Conservation (phyloP, 495 filamentous ascomycete genomes). For the Margaritispora aquatica region DNA sequence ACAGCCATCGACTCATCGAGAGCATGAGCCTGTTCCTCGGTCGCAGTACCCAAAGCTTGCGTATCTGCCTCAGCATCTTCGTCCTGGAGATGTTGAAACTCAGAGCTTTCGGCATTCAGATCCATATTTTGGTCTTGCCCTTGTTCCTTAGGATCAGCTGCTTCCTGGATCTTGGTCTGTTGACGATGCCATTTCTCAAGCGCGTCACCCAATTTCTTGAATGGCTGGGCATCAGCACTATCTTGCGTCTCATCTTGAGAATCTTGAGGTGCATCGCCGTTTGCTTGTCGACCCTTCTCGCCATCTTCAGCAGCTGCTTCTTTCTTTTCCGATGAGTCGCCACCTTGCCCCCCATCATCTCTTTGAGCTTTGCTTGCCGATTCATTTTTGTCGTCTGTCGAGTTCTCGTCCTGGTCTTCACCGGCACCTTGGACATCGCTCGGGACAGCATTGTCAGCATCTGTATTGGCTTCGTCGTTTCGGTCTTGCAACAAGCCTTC, state of each 20-base stretch:
- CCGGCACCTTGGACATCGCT: constrained; percentile 54
- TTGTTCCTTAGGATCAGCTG: constrained; percentile 51
- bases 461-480: constrained; percentile 41
- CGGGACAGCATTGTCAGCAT: constrained; percentile 60
- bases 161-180: constrained; percentile 69
- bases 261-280: constrained; percentile 49
- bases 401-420: constrained; percentile 50
- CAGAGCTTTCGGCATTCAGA: constrained; percentile 30
- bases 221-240: constrained; percentile 51
- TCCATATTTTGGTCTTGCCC: constrained; percentile 39
- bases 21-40: constrained; percentile 74
- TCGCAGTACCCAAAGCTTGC: constrained; percentile 86
- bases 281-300: constrained; percentile 31
- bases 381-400: constrained; percentile 35
- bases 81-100: constrained; percentile 87
- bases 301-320: constrained; percentile 44
- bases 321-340: constrained; percentile 42
- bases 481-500: constrained; percentile 32
- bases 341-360: constrained; percentile 40
- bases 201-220: constrained; percentile 88
- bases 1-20: constrained; percentile 82
- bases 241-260: constrained; percentile 39
- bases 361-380: constrained; percentile 39
- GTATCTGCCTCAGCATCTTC: constrained; percentile 73
- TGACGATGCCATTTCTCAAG: constrained; percentile 90